A percentile compares a stretch with the other conserved stretches of the same genome.
Evolutionary conservation across 768 basidiomycete species (phyloP).

Genomic region (Mycena indigotica): DNA sequence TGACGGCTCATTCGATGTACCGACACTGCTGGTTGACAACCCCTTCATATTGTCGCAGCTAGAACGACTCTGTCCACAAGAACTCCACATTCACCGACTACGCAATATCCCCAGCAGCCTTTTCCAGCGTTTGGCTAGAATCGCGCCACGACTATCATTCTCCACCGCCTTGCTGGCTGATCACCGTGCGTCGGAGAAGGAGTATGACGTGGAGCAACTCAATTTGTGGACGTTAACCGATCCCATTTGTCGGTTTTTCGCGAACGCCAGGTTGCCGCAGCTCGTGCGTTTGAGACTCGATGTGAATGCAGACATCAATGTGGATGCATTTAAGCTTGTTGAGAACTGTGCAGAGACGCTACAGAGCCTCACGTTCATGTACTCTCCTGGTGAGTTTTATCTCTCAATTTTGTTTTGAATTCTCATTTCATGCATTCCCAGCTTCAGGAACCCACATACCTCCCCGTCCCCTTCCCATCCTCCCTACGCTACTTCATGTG

Average conservation of each 20-base stretch:
- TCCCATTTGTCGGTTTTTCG: neutral
- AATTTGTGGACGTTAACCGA: neutral
- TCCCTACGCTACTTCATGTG: neutral
- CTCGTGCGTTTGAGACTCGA: neutral
- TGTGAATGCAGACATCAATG: neutral
- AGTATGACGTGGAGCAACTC: neutral
- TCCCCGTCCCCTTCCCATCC: neutral
- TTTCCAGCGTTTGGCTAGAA: neutral
- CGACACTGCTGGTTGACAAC: neutral
- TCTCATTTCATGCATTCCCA: neutral
- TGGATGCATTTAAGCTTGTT: neutral
- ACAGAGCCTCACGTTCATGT: neutral
- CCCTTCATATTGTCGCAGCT: neutral
- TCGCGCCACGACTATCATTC: neutral
- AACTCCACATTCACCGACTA: neutral
- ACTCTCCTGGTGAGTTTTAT: neutral
- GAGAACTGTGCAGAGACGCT: neutral
- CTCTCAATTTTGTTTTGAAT: too few relatives aligned
- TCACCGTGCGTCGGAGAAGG: neutral
- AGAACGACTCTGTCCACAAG: neutral
- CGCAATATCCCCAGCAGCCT: neutral
- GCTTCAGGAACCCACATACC: neutral
- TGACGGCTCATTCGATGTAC: neutral
- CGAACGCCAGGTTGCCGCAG: neutral
- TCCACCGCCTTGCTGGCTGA: neutral